Evolutionary conservation across 768 basidiomycete genomes (phyloP).

Genomic region (Boletus eberwhitei): DNA sequence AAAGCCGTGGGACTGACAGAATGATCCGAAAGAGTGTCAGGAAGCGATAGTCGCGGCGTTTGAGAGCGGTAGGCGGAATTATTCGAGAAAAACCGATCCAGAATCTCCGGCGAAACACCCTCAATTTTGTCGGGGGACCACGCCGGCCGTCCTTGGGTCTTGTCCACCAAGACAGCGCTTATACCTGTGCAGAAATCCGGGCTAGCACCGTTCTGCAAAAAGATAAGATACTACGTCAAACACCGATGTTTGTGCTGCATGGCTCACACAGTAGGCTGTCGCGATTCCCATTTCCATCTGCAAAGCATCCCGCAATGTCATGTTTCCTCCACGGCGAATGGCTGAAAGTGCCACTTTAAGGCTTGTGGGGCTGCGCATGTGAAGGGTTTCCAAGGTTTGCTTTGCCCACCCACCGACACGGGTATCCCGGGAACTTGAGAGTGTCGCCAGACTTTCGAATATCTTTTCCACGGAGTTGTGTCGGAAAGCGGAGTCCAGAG

Average conservation of each 20-base stretch:
- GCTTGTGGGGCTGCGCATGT: slow-evolving; percentile 83
- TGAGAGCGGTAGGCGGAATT: slow-evolving; percentile 46
- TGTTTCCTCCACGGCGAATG: slow-evolving; percentile 62
- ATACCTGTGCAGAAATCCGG: slow-evolving; percentile 86
- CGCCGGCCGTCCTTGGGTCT: slow-evolving; percentile 48
- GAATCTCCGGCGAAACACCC: slow-evolving; percentile 58
- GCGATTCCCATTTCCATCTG: slow-evolving; percentile 88
- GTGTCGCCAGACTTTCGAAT: slow-evolving; percentile 46
- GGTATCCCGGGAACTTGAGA: slow-evolving; percentile 38
- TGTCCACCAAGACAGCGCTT: slow-evolving; percentile 58
- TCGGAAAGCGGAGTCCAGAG: slow-evolving; percentile 78
- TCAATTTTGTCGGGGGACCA: slow-evolving; percentile 70
- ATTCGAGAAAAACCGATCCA: slow-evolving; percentile 64
- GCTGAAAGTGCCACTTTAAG: slow-evolving; percentile 85
- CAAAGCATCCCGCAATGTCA: slow-evolving; percentile 63
- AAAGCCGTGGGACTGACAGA: slow-evolving; percentile 36
- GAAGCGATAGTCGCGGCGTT: slow-evolving; percentile 44
- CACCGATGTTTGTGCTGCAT: slow-evolving; percentile 4
- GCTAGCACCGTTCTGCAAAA: slow-evolving; percentile 63
- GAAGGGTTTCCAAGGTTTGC: slow-evolving; percentile 59
- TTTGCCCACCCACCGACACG: slow-evolving; percentile 70
- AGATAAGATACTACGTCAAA: slow-evolving; percentile 10
- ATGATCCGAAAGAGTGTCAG: slow-evolving; percentile 31
- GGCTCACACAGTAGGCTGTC: slow-evolving; percentile 83
- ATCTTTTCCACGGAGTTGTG: slow-evolving; percentile 72